Conservation (phyloP, 805 yeast genomes). For the Sporopachydermia quercuum region DNA sequence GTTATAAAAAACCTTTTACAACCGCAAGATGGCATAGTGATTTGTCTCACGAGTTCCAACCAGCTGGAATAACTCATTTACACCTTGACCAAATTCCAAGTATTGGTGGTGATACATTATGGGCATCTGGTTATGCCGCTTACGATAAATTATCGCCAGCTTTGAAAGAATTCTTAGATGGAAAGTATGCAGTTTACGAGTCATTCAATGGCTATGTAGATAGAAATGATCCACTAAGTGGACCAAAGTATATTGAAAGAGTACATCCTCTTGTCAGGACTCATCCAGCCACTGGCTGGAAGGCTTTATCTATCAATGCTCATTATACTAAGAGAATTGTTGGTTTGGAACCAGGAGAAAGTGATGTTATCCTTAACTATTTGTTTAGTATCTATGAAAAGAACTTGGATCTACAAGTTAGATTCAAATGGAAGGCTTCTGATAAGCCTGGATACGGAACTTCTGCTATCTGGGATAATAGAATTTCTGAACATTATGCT, state of each 20-base stretch:
- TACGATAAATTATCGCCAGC: constrained; percentile 40
- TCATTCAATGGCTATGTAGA: constrained; percentile 29
- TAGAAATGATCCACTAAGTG: constrained; percentile 30
- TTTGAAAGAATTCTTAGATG: constrained; percentile 35
- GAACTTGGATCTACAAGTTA: constrained; percentile 39
- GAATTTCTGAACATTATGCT: constrained; percentile 38
- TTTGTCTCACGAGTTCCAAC: constrained; percentile 39
- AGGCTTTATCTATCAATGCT: constrained; percentile 39
- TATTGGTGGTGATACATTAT: constrained; percentile 42
- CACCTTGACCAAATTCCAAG: constrained; percentile 34
- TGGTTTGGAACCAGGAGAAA: constrained; percentile 37
- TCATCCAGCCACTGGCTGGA: constrained; percentile 53
- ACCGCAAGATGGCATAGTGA: constrained; percentile 36
- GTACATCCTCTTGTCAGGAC: constrained; percentile 49
- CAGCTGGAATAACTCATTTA: constrained; percentile 40
- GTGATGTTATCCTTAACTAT: constrained; percentile 30
- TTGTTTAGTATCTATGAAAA: constrained; percentile 31
- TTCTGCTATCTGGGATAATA: constrained; percentile 47
- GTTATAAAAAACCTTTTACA: constrained; percentile 12
- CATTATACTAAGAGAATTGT: constrained; percentile 34
- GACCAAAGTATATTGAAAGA: constrained; percentile 34
- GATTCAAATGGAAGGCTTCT: constrained; percentile 36
- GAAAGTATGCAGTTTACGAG: constrained; percentile 30
- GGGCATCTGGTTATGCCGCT: constrained; percentile 44
- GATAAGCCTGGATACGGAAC: constrained; percentile 33